These are phyloP conservation scores for Vigna hirtella DNA, from an alignment of 306 rosid species.

Conservation along the genomic window DNA sequence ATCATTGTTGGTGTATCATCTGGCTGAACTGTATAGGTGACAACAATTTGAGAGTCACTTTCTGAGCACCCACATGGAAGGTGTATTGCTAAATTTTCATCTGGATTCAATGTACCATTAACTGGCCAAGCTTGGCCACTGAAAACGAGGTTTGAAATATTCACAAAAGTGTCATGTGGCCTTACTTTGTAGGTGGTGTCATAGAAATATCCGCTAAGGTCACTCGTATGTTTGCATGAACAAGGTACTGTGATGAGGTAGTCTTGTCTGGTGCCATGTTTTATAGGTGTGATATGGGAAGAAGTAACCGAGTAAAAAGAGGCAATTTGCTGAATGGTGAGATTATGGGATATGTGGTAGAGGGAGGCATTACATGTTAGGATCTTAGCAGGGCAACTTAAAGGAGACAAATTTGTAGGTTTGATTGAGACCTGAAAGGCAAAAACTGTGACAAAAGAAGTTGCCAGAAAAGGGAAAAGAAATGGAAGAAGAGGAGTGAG, in stretches of 20 bases:
- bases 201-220: slow-evolving; percentile 54
- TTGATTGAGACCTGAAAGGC: not conserved
- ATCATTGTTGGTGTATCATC: slow-evolving; percentile 55
- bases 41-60: slow-evolving; percentile 55
- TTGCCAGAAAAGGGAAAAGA: slow-evolving; percentile 45
- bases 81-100: slow-evolving; percentile 39
- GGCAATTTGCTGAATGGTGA: slow-evolving; percentile 46
- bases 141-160: slow-evolving; percentile 46
- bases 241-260: slow-evolving; percentile 67
- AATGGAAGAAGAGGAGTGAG: slow-evolving; percentile 39
- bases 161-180: slow-evolving; percentile 44
- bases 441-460: slow-evolving; percentile 31
- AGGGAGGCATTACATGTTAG: slow-evolving; percentile 54
- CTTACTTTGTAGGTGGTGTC: slow-evolving; percentile 49
- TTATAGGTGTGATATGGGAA: slow-evolving; percentile 51
- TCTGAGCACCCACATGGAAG: slow-evolving; percentile 73
- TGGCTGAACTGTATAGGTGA: slow-evolving; percentile 67
- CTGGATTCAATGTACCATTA: not conserved
- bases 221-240: slow-evolving; percentile 50
- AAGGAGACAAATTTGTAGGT: slow-evolving; percentile 45
- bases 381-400: slow-evolving; percentile 49
- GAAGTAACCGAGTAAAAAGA: slow-evolving; percentile 49
- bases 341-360: slow-evolving; percentile 48
- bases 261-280: slow-evolving; percentile 42
- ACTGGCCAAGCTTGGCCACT: slow-evolving; percentile 64